These are phyloP conservation scores for Septoria linicola DNA, from an alignment of 2,329 filamentous ascomycete genomes.

Conservation along the genomic window DNA sequence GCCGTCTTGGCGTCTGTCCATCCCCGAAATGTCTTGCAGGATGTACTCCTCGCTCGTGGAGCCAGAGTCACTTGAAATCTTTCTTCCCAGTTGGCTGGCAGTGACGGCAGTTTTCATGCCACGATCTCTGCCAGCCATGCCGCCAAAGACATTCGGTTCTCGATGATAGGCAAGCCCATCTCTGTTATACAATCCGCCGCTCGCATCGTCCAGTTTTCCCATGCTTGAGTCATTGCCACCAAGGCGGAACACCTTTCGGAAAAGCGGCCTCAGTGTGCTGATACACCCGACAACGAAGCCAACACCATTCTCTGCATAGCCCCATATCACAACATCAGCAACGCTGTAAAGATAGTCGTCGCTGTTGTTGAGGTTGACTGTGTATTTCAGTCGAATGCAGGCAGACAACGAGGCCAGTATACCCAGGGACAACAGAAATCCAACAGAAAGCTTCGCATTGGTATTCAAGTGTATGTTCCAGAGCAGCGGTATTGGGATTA, in stretches of 20 bases:
- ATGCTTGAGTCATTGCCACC: slow-evolving; percentile 20
- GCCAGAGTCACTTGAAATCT: slow-evolving; percentile 15
- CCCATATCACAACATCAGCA: slow-evolving; percentile 41
- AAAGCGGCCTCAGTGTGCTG: slow-evolving; percentile 38
- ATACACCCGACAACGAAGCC: slow-evolving; percentile 40
- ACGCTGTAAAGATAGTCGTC: slow-evolving; percentile 38
- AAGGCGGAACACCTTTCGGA: slow-evolving; percentile 31
- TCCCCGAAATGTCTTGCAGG: slow-evolving; percentile 19
- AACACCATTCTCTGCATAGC: slow-evolving; percentile 40
- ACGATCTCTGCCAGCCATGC: background rate
- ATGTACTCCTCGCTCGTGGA: slow-evolving; percentile 25
- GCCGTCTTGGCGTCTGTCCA: slow-evolving; percentile 12
- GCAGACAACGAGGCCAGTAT: slow-evolving; percentile 37
- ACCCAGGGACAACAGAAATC: slow-evolving; percentile 41
- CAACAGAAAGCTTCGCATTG: slow-evolving; percentile 43
- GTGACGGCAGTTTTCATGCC: slow-evolving; percentile 22
- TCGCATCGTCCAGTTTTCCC: slow-evolving; percentile 7
- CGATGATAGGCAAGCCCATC: slow-evolving; percentile 7
- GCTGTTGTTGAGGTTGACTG: slow-evolving; percentile 36
- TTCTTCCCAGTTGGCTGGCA: slow-evolving; percentile 18
- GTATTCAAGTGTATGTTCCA: slow-evolving; percentile 46
- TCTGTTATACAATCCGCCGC: slow-evolving; percentile 3
- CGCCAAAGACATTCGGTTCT: slow-evolving; percentile 6
- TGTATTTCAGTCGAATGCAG: slow-evolving; percentile 40
- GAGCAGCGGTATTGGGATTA: slow-evolving; percentile 44